A percentile compares a stretch with the other conserved stretches of the same genome.
phyloP scores from a whole-genome alignment of 495 filamentous ascomycete genomes.

The Podospora pseudopauciseta region DNA sequence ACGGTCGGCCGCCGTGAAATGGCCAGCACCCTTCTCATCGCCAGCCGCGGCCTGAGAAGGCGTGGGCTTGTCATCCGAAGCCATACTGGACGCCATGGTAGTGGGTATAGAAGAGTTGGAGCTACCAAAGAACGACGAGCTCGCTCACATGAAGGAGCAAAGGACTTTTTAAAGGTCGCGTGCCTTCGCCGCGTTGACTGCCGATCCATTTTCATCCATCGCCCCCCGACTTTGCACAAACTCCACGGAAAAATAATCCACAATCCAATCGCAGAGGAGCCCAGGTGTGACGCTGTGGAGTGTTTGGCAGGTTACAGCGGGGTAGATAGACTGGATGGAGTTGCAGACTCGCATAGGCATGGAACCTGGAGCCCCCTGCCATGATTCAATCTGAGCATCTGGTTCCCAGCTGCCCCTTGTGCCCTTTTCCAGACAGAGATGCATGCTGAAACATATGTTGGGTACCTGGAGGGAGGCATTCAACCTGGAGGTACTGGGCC shows the following conservation, averaged over 20 bases:
- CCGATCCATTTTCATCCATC: not conserved
- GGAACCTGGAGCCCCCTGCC: not conserved
- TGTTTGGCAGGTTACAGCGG: not conserved
- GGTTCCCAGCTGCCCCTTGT: not conserved
- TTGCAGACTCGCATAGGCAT: too few species aligned
- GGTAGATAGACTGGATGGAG: not conserved
- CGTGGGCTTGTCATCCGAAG: not conserved
- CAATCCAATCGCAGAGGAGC: not conserved
- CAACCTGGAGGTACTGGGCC: too few species aligned
- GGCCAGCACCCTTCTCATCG: constrained; percentile 1
- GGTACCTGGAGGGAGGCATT: too few species aligned
- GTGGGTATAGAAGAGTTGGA: not conserved
- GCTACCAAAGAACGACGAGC: not conserved
- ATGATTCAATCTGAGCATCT: not conserved
- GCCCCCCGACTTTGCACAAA: not conserved
- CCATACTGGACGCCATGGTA: constrained; percentile 21
- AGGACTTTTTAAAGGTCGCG: not conserved
- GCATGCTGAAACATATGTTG: too few species aligned
- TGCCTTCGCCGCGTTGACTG: not conserved
- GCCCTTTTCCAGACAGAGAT: too few species aligned
- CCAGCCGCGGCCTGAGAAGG: constrained; percentile 11
- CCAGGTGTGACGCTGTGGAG: not conserved
- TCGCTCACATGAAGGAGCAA: not conserved
- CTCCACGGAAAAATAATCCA: not conserved
- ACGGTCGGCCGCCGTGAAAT: constrained; percentile 31